Base-by-base conservation (phyloP, 139 green algal genomes). In the Chlamydomonas sp. region DNA sequence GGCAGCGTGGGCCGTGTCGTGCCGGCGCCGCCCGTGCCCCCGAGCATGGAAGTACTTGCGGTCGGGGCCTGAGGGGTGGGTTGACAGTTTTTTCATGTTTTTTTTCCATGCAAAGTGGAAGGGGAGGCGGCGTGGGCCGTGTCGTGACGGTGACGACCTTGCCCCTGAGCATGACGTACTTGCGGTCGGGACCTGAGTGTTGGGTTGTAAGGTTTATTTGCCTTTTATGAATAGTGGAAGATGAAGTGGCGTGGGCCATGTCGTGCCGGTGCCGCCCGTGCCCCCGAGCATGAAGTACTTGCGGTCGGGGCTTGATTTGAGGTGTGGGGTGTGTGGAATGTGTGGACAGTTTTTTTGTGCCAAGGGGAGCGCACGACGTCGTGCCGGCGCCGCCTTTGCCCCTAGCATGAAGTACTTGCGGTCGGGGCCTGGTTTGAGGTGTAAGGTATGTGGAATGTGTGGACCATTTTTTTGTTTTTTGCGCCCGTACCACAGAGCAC, bases 61-160 rank as follows among this genome's bases (percentile, higher is more conserved):
- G 58, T 77, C 71, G 54, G 72, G 34, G 22, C 76, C 76, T 75
- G 70, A 35, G n/a, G n/a, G n/a, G n/a, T n/a, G n/a, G n/a, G n/a
- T n/a, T n/a, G n/a, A n/a, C n/a, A n/a, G n/a, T n/a, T n/a, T n/a
- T n/a, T n/a, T n/a, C n/a, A n/a, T n/a, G n/a, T n/a, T n/a, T n/a
- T n/a, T n/a, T n/a, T n/a, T n/a, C n/a, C n/a, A n/a, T n/a, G n/a
- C n/a, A n/a, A n/a, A n/a, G 10, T 13, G 13, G 43, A 10, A 54
- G 43, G 13, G 10, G 43, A 16, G n/a, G n/a, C n/a, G n/a, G n/a
- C n/a, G n/a, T n/a, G n/a, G n/a, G n/a, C n/a, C n/a, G n/a, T n/a
- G 95, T 99, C 87, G 98, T 99, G 72, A 95, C 95, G 58, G 99
- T 95, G 47, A 95, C 95, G 38, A 95, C 95, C 83, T 99, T 98